These are phyloP conservation scores for Malus sieversii DNA, from an alignment of 306 rosid genomes.

Conservation along the genomic window DNA sequence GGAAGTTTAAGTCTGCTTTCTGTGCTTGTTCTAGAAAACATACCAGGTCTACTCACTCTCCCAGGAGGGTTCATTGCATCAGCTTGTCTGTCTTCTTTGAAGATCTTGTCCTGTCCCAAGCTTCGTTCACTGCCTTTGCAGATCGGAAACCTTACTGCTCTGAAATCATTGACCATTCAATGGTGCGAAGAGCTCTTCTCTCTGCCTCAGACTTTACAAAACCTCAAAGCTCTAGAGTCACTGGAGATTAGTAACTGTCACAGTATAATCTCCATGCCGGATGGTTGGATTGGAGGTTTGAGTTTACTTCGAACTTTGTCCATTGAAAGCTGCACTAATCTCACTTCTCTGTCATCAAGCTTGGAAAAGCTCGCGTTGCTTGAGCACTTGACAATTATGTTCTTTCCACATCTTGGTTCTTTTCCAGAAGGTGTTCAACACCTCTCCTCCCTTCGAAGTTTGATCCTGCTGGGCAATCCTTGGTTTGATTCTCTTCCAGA, in stretches of 20 bases:
- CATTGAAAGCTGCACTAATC: slow-evolving; percentile 3
- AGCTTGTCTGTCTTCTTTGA: background rate
- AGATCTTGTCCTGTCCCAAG: slow-evolving; percentile 2
- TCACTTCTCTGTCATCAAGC: background rate
- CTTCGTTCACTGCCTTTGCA: background rate
- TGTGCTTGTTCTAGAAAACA: background rate
- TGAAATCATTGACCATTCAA: slow-evolving; percentile 9
- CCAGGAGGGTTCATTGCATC: background rate
- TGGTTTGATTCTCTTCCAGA: background rate
- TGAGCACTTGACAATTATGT: slow-evolving; percentile 9
- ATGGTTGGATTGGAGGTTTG: background rate
- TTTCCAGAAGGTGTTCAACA: background rate
- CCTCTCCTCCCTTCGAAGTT: background rate
- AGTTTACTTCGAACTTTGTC: slow-evolving; percentile 11
- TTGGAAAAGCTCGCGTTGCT: slow-evolving; percentile 1
- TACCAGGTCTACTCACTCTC: background rate
- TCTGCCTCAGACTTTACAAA: slow-evolving; percentile 3
- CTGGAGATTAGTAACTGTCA: slow-evolving; percentile 3
- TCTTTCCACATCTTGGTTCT: background rate
- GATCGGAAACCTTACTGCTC: background rate
- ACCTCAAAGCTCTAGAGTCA: slow-evolving; percentile 2
- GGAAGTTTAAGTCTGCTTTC: background rate
- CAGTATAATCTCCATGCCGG: background rate
- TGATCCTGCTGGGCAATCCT: background rate
- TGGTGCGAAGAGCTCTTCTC: background rate